Evolutionary conservation across 345 rosid species (phyloP).

Genomic region (Citrus trifoliata): DNA sequence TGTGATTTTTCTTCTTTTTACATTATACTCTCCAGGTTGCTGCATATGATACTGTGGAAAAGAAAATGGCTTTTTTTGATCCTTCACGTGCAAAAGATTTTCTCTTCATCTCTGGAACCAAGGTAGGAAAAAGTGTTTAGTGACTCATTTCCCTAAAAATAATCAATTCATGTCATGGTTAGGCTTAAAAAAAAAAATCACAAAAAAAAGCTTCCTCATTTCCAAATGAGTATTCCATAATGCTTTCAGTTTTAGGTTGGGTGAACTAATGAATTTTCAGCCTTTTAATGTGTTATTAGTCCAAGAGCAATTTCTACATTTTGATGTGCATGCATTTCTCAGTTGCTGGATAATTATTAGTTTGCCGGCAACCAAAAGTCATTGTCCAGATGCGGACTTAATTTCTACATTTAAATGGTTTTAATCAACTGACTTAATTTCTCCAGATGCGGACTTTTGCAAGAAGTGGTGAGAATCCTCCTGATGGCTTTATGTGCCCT

Average conservation of each 20-base stretch:
- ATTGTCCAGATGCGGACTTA: too few relatives aligned
- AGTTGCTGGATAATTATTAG: neutral
- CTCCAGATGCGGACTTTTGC: slow-evolving; percentile 84
- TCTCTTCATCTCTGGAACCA: slow-evolving; percentile 97
- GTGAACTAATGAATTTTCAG: neutral
- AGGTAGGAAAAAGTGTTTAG: slow-evolving; percentile 38
- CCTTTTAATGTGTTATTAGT: neutral
- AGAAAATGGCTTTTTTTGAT: slow-evolving; percentile 95
- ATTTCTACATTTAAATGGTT: neutral
- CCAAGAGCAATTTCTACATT: neutral
- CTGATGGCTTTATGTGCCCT: slow-evolving; percentile 95
- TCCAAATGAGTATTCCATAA: neutral
- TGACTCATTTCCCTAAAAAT: neutral
- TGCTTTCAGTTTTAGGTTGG: neutral
- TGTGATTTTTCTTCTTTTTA: neutral
- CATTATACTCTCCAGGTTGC: slow-evolving; percentile 59
- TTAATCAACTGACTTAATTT: neutral
- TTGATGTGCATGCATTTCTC: neutral
- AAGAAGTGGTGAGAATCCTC: slow-evolving; percentile 84
- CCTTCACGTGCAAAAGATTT: slow-evolving; percentile 86
- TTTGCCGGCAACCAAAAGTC: neutral
- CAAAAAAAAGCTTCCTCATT: neutral
- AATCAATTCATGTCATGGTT: neutral
- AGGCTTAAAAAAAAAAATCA: neutral
- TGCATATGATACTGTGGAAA: slow-evolving; percentile 75